A percentile compares a stretch with the other conserved stretches of the same genome.
phyloP scores from a whole-genome alignment of 169 alveolate genomes.

The Hepatocystis sp. region DNA sequence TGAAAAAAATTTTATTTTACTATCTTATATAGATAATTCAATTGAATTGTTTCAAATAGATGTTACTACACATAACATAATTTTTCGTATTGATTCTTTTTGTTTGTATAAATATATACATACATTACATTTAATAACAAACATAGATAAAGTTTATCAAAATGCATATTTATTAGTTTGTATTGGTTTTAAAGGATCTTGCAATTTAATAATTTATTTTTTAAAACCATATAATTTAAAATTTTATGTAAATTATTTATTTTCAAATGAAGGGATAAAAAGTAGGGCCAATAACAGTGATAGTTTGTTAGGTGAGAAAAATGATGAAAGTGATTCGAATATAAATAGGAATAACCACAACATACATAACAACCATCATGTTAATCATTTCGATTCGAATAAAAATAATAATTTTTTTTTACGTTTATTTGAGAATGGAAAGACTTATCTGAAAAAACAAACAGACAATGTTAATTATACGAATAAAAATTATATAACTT shows the following conservation, averaged over 20 bases:
- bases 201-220: neutral
- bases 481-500: slow-evolving; percentile 1
- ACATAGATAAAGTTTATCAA: neutral
- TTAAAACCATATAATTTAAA: neutral
- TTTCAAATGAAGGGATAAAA: neutral
- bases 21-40: slow-evolving; percentile 9
- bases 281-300: too few relatives aligned
- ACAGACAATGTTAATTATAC: neutral
- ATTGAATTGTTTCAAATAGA: slow-evolving; percentile 36
- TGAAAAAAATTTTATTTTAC: slow-evolving; percentile 6
- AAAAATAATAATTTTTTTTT: too few relatives aligned
- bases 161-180: slow-evolving; percentile 16
- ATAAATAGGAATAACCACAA: too few relatives aligned
- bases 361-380: too few relatives aligned
- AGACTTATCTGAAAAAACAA: neutral
- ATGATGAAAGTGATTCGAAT: too few relatives aligned
- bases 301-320: too few relatives aligned
- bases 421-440: neutral
- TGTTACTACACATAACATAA: slow-evolving; percentile 5
- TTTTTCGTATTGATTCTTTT: slow-evolving; percentile 8
- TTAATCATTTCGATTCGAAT: too few relatives aligned
- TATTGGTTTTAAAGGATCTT: slow-evolving; percentile 17
- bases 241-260: too few relatives aligned
- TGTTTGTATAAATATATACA: neutral
- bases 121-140: slow-evolving; percentile 12